Percentiles rank a stretch among this genome's conserved stretches.
These are phyloP conservation scores for Scheffersomyces lignosus DNA, from an alignment of 805 yeast genomes.

Conservation along the genomic window DNA sequence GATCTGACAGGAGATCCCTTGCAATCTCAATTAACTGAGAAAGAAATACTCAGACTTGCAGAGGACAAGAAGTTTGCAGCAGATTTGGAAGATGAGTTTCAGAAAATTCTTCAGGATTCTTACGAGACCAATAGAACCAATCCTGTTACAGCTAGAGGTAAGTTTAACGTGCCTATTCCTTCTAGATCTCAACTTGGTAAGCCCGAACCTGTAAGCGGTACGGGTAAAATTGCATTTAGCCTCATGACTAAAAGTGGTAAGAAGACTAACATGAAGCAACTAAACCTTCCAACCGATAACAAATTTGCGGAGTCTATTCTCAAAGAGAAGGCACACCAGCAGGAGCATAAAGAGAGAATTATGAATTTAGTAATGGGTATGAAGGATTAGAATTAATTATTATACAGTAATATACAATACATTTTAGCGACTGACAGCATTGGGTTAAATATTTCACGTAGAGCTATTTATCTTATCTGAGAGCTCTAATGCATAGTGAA, in stretches of 20 bases:
- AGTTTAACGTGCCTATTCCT: constrained; percentile 26
- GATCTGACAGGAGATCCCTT: no score
- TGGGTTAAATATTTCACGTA: no score
- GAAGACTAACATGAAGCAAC: constrained; percentile 39
- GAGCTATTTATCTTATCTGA: constrained; percentile 42
- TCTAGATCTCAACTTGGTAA: constrained; percentile 6
- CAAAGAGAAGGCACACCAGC: constrained; percentile 50
- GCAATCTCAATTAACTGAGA: no score
- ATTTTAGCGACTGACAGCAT: no score
- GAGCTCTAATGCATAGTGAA: constrained; percentile 51
- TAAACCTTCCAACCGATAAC: constrained; percentile 54
- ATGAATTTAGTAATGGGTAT: constrained; percentile 53
- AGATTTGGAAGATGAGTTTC: constrained; percentile 58
- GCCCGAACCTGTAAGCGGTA: background rate
- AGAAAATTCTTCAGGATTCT: constrained; percentile 52
- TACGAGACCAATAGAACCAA: constrained; percentile 37
- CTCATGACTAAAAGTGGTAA: constrained; percentile 57
- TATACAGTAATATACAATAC: no score
- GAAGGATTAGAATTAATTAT: constrained; percentile 14
- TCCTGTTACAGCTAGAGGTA: constrained; percentile 8
- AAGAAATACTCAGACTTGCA: constrained; percentile 2
- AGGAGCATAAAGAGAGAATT: constrained; percentile 55
- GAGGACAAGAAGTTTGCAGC: constrained; percentile 40
- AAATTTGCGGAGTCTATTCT: constrained; percentile 54
- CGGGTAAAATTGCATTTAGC: constrained; percentile 35